phyloP scores from a whole-genome alignment of 2,329 filamentous ascomycete species.

The Ampelomyces quisqualis region DNA sequence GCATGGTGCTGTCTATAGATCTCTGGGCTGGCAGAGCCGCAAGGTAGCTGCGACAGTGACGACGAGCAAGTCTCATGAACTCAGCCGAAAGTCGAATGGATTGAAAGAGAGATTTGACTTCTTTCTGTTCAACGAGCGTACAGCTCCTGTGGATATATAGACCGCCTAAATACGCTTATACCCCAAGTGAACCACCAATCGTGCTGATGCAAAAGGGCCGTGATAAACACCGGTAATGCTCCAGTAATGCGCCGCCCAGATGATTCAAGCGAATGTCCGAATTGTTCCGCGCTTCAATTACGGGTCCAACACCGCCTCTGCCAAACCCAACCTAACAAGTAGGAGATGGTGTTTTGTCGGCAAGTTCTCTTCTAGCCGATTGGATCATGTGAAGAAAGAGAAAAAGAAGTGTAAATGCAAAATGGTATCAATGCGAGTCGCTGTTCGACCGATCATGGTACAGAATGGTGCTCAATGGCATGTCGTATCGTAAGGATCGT shows the following conservation, averaged over 20 bases:
- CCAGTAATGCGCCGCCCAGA: not conserved
- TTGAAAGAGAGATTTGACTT: too few species aligned
- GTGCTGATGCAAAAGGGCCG: conserved; percentile 5
- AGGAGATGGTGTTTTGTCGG: not conserved
- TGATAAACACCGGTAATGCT: conserved; percentile 4
- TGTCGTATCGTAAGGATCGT: conserved; percentile 19
- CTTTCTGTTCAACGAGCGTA: conserved; percentile 16
- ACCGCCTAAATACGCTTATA: not conserved
- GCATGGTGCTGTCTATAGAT: not conserved
- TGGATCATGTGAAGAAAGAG: not conserved
- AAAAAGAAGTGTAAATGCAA: not conserved
- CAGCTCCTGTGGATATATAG: conserved; percentile 19
- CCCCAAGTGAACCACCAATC: conserved; percentile 1
- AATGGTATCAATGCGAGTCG: conserved; percentile 4
- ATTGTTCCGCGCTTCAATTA: conserved; percentile 17
- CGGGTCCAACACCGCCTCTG: conserved; percentile 14
- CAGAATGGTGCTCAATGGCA: conserved; percentile 6
- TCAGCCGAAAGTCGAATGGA: not conserved
- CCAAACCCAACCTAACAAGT: not conserved
- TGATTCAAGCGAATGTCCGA: conserved; percentile 20
- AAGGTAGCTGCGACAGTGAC: not conserved
- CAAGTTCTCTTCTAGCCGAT: conserved; percentile 1
- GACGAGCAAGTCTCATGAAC: too few species aligned
- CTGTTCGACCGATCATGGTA: conserved; percentile 11
- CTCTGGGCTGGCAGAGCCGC: not conserved